Evolutionary conservation across 1,139 yeast species (phyloP).

Genomic region (Eremothecium sinecaudum): DNA sequence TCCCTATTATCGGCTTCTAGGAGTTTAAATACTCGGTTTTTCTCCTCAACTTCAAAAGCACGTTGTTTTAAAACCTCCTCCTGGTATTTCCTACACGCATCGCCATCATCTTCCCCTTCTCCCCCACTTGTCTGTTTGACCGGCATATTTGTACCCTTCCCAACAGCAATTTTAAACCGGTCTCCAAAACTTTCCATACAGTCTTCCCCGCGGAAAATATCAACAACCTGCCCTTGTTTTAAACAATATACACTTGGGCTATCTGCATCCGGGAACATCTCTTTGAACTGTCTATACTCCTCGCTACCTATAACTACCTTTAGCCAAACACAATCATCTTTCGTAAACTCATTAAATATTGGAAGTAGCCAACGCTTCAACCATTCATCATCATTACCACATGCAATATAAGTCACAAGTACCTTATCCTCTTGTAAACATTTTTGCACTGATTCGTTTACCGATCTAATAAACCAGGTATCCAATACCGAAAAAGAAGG

Average conservation of each 20-base stretch:
- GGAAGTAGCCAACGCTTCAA: constrained; percentile 20
- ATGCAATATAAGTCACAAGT: constrained; percentile 20
- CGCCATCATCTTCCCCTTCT: constrained; percentile 4
- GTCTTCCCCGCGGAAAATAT: constrained; percentile 33
- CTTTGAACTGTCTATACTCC: constrained; percentile 43
- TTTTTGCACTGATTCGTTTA: constrained; percentile 20
- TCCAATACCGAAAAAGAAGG: neutral
- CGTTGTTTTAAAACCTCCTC: constrained; percentile 35
- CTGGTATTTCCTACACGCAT: constrained; percentile 28
- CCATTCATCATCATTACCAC: constrained; percentile 17
- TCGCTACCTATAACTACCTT: constrained; percentile 37
- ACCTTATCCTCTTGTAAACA: constrained; percentile 17
- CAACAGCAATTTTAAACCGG: constrained; percentile 22
- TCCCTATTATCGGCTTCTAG: constrained; percentile 25
- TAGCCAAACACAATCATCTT: constrained; percentile 34
- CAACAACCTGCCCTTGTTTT: constrained; percentile 38
- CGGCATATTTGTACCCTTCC: constrained; percentile 5
- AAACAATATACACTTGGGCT: constrained; percentile 46
- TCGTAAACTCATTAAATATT: constrained; percentile 11
- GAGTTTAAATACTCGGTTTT: constrained; percentile 43
- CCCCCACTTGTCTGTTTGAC: neutral
- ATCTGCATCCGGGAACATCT: constrained; percentile 39
- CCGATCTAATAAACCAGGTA: constrained; percentile 5
- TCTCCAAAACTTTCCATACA: constrained; percentile 25
- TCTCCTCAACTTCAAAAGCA: constrained; percentile 39